Percentiles rank a stretch among this genome's conserved stretches.
Conservation (phyloP, 371 early-diverging fungal species). For the Apophysomyces trapeziformis region DNA sequence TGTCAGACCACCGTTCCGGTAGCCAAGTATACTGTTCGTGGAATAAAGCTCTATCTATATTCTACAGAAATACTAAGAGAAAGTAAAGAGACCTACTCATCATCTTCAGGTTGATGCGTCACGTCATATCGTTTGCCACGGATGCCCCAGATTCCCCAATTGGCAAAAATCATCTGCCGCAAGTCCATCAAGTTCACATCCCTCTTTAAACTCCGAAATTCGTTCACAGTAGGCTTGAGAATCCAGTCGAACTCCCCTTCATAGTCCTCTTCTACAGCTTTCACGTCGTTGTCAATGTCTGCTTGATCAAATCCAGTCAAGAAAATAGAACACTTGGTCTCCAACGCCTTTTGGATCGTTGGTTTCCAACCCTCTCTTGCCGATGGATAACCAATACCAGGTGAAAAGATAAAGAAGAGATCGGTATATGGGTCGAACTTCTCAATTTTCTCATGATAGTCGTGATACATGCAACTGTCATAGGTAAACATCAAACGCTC, state of each 20-base stretch:
- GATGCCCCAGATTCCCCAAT: slow-evolving; percentile 85
- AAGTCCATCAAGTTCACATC: slow-evolving; percentile 79
- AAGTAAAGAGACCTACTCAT: slow-evolving; percentile 5
- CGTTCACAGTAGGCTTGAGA: slow-evolving; percentile 71
- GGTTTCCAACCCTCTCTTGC: slow-evolving; percentile 75
- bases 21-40: not conserved
- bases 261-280: slow-evolving; percentile 64
- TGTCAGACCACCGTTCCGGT: not conserved
- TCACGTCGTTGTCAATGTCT: slow-evolving; percentile 69
- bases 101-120: slow-evolving; percentile 45
- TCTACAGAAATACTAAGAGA: not conserved
- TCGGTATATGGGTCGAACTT: slow-evolving; percentile 83
- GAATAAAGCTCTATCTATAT: slow-evolving; percentile 6
- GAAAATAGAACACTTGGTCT: slow-evolving; percentile 84
- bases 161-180: slow-evolving; percentile 74
- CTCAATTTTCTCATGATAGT: slow-evolving; percentile 52
- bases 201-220: slow-evolving; percentile 74
- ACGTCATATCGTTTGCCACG: slow-evolving; percentile 88
- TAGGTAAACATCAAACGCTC: slow-evolving; percentile 59
- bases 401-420: slow-evolving; percentile 82
- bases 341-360: slow-evolving; percentile 70
- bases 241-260: slow-evolving; percentile 77
- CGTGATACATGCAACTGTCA: slow-evolving; percentile 49
- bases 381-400: slow-evolving; percentile 73
- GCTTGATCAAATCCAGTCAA: slow-evolving; percentile 78